Conservation (phyloP, 2,329 filamentous ascomycete genomes). For the Fusarium sp. region DNA sequence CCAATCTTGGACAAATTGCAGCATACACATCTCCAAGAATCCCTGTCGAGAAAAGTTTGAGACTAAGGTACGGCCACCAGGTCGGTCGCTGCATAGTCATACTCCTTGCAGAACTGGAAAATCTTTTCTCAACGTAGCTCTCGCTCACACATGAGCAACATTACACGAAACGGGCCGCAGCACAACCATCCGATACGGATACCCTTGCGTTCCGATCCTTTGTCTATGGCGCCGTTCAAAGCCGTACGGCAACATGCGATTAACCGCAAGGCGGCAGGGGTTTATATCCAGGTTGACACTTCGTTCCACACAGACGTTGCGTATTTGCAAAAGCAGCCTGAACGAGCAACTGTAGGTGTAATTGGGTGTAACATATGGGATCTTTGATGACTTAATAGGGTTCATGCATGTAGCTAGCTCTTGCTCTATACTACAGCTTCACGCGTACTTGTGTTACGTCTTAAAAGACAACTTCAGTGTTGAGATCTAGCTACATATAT, state of each 20-base stretch:
- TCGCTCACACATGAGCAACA: not conserved
- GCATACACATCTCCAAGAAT: not conserved
- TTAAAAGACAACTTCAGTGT: not conserved
- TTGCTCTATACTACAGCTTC: slow-evolving; percentile 1
- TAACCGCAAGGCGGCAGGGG: slow-evolving; percentile 16
- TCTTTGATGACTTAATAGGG: slow-evolving; percentile 10
- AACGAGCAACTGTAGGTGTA: not conserved
- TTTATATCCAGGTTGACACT: slow-evolving; percentile 15
- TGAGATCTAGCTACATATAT: slow-evolving; percentile 22
- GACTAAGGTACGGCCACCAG: not conserved
- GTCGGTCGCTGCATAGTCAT: not conserved
- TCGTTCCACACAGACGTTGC: slow-evolving; percentile 25
- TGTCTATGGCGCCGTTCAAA: slow-evolving; percentile 8
- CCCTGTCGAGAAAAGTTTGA: not conserved
- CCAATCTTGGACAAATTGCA: not conserved
- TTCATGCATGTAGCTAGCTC: slow-evolving; percentile 7
- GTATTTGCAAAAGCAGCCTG: not conserved
- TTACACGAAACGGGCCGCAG: slow-evolving; percentile 27
- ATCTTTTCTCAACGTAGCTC: not conserved
- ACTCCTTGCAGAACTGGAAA: slow-evolving; percentile 5
- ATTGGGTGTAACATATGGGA: slow-evolving; percentile 20
- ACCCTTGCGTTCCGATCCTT: slow-evolving; percentile 2
- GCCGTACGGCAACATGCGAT: slow-evolving; percentile 3
- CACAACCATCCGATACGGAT: not conserved
- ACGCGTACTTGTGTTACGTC: not conserved